phyloP scores from a whole-genome alignment of 345 rosid species.

The Pugionium dolabratum region DNA sequence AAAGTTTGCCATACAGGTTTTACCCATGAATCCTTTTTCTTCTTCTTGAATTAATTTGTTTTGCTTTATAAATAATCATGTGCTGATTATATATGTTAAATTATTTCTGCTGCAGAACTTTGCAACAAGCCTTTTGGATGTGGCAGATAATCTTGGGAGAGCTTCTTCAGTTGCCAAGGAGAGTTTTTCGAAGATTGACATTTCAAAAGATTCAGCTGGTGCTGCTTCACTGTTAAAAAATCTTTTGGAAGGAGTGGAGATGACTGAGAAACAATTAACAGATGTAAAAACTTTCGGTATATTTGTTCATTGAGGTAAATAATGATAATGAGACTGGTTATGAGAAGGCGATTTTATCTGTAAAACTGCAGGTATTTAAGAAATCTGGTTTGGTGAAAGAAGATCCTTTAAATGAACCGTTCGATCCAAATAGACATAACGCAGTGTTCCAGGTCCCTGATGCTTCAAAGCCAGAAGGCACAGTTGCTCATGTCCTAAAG shows the following conservation, averaged over 20 bases:
- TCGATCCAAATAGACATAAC: slow-evolving; percentile 89
- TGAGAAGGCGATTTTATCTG: slow-evolving; percentile 3
- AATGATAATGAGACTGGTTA: slow-evolving; percentile 21
- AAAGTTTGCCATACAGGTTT: slow-evolving; percentile 88
- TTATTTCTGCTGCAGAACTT: slow-evolving; percentile 56
- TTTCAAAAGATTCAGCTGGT: slow-evolving; percentile 58
- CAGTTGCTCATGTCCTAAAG: slow-evolving; percentile 81
- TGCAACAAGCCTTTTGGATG: slow-evolving; percentile 80
- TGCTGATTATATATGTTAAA: slow-evolving; percentile 7
- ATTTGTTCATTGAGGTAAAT: not conserved
- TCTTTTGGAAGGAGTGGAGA: slow-evolving; percentile 91
- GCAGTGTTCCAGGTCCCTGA: slow-evolving; percentile 80
- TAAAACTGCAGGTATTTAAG: slow-evolving; percentile 60
- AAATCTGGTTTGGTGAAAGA: slow-evolving; percentile 73
- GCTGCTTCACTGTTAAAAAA: slow-evolving; percentile 70
- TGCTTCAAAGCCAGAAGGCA: slow-evolving; percentile 83
- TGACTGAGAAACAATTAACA: slow-evolving; percentile 94
- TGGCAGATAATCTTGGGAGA: slow-evolving; percentile 89
- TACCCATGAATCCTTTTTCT: not conserved
- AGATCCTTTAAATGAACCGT: slow-evolving; percentile 75
- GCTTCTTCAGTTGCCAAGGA: slow-evolving; percentile 86
- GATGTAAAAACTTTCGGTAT: slow-evolving; percentile 47
- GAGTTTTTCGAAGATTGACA: slow-evolving; percentile 66
- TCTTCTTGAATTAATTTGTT: slow-evolving; percentile 5
- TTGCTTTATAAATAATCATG: not conserved